Base-by-base conservation (phyloP, 805 yeast genomes). In the Ascoidea rubescens region DNA sequence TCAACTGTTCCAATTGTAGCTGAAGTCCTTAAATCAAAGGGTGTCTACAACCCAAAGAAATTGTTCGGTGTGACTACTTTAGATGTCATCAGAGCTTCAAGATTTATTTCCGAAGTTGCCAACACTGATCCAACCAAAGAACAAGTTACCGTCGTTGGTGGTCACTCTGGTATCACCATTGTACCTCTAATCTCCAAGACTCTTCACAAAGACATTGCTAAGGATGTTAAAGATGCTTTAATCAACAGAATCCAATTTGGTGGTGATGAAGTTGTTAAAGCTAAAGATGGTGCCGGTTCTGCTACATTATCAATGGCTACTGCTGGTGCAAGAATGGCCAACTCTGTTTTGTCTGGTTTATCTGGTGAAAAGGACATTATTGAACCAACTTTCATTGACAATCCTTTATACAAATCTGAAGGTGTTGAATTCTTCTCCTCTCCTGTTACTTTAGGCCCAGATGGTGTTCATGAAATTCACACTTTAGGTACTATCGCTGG, bases 361-460 rank as follows among this genome's bases (percentile, higher is more conserved):
- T 64, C 71, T 43, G 77, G 77, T 58, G 74, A 70, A 59, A 54
- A 59, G 57, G 84, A 79, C 57, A 74, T 83, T 55, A 71, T 81
- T 57, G 87, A 81, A 70, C 79, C 85, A 62, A 63, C 87, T 50
- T 85, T 78, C 62, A 83, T 86, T 55, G 93, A 85, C 69, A 82
- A 87, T 59, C 93, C 93, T 65, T 74, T 85, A 67, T 85, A 75
- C 79, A 81, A 84, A 71, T 64, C 67, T 53, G 96, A 90, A 75
- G 98, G 98, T 67, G 86, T 93, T 64, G 91, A 88, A 58, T 93
- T 90, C 86, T 93, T 93, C 78, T 89, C 98, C 52, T 84, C 96
- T 60, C 84, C 82, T 72, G 95, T 93, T 60, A 86, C 96, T 62
- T 82, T 91, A 65, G 98, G 98, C 61, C 84, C 83, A 66, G 79